Base-by-base conservation (phyloP, 768 basidiomycete genomes). In the Kondoa subrosea region DNA sequence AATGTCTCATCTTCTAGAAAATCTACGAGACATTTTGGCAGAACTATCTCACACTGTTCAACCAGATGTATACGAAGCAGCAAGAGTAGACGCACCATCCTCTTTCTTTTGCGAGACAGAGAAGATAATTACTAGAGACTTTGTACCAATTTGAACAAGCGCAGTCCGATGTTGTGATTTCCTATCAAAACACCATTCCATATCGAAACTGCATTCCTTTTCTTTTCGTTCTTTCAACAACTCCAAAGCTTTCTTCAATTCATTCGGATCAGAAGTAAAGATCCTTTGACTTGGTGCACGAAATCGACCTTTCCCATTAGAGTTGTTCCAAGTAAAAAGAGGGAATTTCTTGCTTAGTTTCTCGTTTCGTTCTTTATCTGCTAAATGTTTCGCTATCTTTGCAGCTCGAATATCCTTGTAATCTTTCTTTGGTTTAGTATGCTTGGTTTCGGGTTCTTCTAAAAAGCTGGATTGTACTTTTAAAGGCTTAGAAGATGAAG, bases 321-420 rank as follows among this genome's bases (percentile, higher is more conserved):
- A 27, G 61, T 33, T 63, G 40, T 8, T 31, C 61, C 61, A 63
- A 33, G 30, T 27, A 32, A 63, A 63, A 32, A 14, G 61, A n/a
- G 61, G 61, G 27, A 26, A 33, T 27, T 33, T 27, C 3, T 4
- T 8, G 4, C 12, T 17, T 27, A 27, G 61, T 17, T 17, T 33
- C 3, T 31, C 8, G 16, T 8, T 32, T 17, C n/a, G n/a, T 63
- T 32, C 33, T 63, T 32, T n/a, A 31, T n/a, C 30, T 32, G 16
- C 61, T 63, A 8, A 27, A 31, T 63, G 15, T 27, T 8, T 17
- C 4, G 61, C 12, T 16, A 27, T 32, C 15, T 31, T 63, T n/a
- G n/a, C n/a, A n/a, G n/a, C 14, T 63, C 61, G 29, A 27, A 63
- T 27, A 60, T 31, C 14, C 14, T 25, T 31, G 56, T 25, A 56